Evolutionary conservation across 2,329 filamentous ascomycete species (phyloP).

Genomic region (Fusarium luffae): DNA sequence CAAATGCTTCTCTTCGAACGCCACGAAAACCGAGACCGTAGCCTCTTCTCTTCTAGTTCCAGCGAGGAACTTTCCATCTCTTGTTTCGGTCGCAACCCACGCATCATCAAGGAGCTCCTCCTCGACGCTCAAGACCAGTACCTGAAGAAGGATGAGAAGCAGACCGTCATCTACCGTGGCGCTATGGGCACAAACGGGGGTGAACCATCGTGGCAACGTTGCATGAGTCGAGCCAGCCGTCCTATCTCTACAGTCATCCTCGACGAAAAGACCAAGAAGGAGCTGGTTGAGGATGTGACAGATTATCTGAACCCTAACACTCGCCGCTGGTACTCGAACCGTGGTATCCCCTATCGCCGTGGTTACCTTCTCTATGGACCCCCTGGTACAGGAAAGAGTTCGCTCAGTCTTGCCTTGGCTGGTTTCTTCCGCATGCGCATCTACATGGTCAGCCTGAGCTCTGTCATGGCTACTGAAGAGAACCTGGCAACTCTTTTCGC

Average conservation of each 20-base stretch:
- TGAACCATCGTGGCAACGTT: constrained; percentile 69
- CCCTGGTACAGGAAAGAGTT: constrained; percentile 83
- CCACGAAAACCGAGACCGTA: constrained; percentile 58
- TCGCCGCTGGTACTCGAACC: constrained; percentile 82
- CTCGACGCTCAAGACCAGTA: constrained; percentile 67
- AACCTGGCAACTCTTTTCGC: constrained; percentile 72
- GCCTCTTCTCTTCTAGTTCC: constrained; percentile 58
- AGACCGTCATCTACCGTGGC: constrained; percentile 74
- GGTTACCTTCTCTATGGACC: constrained; percentile 86
- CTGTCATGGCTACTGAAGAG: constrained; percentile 71
- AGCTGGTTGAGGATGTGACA: constrained; percentile 68
- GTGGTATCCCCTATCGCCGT: constrained; percentile 86
- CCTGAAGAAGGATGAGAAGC: constrained; percentile 67
- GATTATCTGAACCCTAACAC: constrained; percentile 73
- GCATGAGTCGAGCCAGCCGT: constrained; percentile 68
- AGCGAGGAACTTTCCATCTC: constrained; percentile 69
- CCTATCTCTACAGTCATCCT: constrained; percentile 75
- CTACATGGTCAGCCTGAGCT: constrained; percentile 77
- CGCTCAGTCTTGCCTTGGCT: constrained; percentile 75
- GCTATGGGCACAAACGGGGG: constrained; percentile 54
- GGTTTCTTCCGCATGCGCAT: constrained; percentile 77
- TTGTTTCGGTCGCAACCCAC: constrained; percentile 70
- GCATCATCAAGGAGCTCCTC: constrained; percentile 70
- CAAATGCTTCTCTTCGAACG: constrained; percentile 69
- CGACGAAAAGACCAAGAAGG: constrained; percentile 68